Evolutionary conservation across 1,284 basidiomycete genomes (phyloP).

Genomic region (Schizophyllum commune): DNA sequence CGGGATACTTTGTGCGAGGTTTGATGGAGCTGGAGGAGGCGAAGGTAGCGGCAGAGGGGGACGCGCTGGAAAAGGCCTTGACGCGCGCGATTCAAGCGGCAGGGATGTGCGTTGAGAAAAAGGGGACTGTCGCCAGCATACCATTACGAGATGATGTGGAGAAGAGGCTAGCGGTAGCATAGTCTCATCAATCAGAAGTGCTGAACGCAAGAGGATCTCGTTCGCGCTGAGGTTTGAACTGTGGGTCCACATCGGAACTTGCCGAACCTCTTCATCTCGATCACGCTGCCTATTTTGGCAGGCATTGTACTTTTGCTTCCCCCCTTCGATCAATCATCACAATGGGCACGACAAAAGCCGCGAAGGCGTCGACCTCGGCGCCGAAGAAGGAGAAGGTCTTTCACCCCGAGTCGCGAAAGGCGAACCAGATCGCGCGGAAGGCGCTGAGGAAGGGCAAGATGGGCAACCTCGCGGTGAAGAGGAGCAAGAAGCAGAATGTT

Average conservation of each 20-base stretch:
- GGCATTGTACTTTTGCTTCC: neutral
- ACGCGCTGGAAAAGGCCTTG: conserved; percentile 27
- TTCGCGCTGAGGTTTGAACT: neutral
- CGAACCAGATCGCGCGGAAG: conserved; percentile 68
- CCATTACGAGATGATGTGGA: conserved; percentile 33
- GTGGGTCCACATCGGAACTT: neutral
- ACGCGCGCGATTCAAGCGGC: conserved; percentile 41
- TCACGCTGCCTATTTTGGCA: neutral
- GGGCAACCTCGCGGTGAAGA: conserved; percentile 44
- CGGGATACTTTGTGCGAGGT: conserved; percentile 47
- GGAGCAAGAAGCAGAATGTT: conserved; percentile 45
- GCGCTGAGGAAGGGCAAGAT: conserved; percentile 70
- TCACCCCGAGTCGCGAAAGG: conserved; percentile 77
- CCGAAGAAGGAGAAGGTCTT: conserved; percentile 69
- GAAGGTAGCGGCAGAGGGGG: conserved; percentile 21
- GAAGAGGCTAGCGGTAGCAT: conserved; percentile 9
- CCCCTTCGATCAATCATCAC: neutral
- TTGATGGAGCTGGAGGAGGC: conserved; percentile 34
- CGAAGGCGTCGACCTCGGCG: neutral
- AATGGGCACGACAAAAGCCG: neutral
- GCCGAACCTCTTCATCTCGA: neutral
- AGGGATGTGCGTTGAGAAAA: conserved; percentile 47
- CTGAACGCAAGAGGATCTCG: too few species aligned
- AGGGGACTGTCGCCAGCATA: conserved; percentile 49
- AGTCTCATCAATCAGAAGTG: neutral